phyloP scores from a whole-genome alignment of 805 yeast genomes.

The Schwanniomyces vanrijiae region DNA sequence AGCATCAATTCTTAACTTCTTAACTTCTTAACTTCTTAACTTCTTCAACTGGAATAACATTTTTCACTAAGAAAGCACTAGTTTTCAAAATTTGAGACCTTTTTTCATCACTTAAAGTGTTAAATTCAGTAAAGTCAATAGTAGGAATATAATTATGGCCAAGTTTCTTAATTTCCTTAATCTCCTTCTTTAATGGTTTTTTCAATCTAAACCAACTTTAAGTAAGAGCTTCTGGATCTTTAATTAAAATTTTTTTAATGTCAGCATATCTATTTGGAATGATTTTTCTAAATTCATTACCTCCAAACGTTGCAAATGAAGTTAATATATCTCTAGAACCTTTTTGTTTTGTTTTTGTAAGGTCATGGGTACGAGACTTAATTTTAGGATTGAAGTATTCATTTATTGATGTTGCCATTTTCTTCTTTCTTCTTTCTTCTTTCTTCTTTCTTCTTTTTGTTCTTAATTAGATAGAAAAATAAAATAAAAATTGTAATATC shows the following conservation, averaged over 20 bases:
- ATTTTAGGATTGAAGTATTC: no score
- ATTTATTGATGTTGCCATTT: no score
- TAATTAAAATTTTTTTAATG: slow-evolving; percentile 1
- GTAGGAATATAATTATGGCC: slow-evolving; percentile 22
- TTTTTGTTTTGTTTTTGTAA: no score
- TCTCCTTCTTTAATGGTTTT: slow-evolving; percentile 18
- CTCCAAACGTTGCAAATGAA: slow-evolving; percentile 8
- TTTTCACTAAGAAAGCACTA: slow-evolving; percentile 33
- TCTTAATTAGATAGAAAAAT: no score
- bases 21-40: slow-evolving; percentile 23
- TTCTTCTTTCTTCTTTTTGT: no score
- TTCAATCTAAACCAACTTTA: slow-evolving; percentile 25
- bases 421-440: no score
- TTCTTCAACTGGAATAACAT: slow-evolving; percentile 24
- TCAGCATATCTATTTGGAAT: slow-evolving; percentile 4
- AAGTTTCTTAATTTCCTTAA: slow-evolving; percentile 13
- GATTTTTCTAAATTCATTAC: not conserved
- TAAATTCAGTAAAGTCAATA: slow-evolving; percentile 17
- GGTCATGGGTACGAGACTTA: no score
- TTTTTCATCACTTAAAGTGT: not conserved
- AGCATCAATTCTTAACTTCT: slow-evolving; percentile 15
- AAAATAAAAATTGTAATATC: no score
- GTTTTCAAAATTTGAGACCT: slow-evolving; percentile 3
- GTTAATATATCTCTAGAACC: slow-evolving; percentile 12
- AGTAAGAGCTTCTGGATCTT: slow-evolving; percentile 4